Evolutionary conservation across 2,329 filamentous ascomycete genomes (phyloP), one percentile per base, ranked within the genome.

Genomic region (Fusarium succisae): DNA sequence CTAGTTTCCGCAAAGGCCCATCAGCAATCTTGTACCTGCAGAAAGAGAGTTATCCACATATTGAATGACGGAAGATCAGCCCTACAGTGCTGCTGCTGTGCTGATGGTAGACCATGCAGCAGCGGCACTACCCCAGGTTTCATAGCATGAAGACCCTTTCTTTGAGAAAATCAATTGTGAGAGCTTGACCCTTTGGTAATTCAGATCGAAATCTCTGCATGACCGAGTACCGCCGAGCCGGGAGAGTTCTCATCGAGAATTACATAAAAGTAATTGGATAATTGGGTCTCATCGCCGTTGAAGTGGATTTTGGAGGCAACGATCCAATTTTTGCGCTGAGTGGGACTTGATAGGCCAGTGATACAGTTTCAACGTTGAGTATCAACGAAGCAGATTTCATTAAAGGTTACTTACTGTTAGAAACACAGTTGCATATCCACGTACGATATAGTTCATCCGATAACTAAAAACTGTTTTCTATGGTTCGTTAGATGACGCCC

Each of bases 161-260:
- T n/a, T 28, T 3, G 5, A 5, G 15, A 4, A 8, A 9, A 4
- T n/a, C 10, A 39, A 35, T 22, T n/a, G 2, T 22, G 4, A 22
- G 4, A 24, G 5, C 17, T 12, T 15, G 12, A 13, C 30, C 11
- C 9, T 12, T 2, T 11, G 8, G 18, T 18, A 4, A 41, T 32
- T 35, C 8, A 37, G 7, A 17, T 37, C 4, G 9, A 50, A 60
- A 39, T 44, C 6, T 24, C 3, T 62, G 39, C 13, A 24, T 20
- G n/a, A 5, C 65, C 65, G 66, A 69, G 65, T 63, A 63, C 43
- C 64, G 56, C 66, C 66, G 66, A 69, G 56, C 32, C 64, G 38
- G 66, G 13, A 5, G 28, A 37, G 26, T 32, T 62, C 39, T 54
- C 26, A 18, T 12, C 22, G 24, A 60, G 32, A 28, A 69, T 69